These are phyloP conservation scores for Theobroma cacao DNA, from an alignment of 345 rosid species.

Conservation along the genomic window DNA sequence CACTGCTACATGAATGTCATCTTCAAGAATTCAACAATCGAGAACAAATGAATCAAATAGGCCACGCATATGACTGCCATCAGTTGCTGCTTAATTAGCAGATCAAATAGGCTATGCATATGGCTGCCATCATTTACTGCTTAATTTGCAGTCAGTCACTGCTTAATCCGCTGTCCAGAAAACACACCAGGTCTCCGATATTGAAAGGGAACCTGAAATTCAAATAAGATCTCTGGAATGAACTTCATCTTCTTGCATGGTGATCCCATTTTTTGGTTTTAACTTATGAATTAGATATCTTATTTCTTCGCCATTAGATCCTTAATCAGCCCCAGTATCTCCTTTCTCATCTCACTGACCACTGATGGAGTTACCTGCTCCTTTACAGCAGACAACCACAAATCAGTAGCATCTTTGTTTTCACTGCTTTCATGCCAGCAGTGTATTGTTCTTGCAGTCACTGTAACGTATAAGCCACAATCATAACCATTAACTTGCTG, in stretches of 20 bases:
- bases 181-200: not conserved
- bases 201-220: not conserved
- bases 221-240: not conserved
- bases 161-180: not conserved
- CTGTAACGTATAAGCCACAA: constrained; percentile 67
- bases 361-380: constrained; percentile 50
- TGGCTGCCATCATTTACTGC: not conserved
- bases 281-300: not conserved
- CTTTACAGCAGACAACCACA: constrained; percentile 68
- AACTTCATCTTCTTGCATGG: not conserved
- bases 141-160: not conserved
- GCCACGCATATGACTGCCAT: no score
- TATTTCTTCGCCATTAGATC: constrained; percentile 38
- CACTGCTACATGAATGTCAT: no score
- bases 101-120: not conserved
- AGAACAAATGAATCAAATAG: no score
- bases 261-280: not conserved
- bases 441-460: constrained; percentile 55
- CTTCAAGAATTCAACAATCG: no score
- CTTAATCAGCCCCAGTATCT: constrained; percentile 53
- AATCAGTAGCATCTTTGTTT: constrained; percentile 22
- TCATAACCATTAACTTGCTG: constrained; percentile 71
- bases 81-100: no score
- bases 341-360: constrained; percentile 47
- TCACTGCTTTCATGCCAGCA: constrained; percentile 42